Evolutionary conservation across 306 rosid species (phyloP).

Genomic region (Glycine soja): DNA sequence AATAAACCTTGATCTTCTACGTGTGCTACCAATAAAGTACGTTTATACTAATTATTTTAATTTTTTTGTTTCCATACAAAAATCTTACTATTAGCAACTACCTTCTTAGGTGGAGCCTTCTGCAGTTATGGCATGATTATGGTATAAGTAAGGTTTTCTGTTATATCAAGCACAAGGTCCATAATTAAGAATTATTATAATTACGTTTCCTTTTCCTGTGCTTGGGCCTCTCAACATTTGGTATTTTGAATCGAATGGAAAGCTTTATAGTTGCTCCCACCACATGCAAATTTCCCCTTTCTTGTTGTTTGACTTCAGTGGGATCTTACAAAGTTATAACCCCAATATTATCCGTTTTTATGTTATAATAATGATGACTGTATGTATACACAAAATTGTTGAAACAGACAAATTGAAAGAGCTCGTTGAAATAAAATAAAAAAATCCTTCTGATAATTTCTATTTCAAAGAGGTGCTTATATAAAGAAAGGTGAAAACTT

Average conservation of each 20-base stretch:
- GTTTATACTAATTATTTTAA: too few relatives aligned
- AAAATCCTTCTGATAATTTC: not conserved
- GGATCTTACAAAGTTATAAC: not conserved
- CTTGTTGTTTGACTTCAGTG: not conserved
- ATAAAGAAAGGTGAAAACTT: not conserved
- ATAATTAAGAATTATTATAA: constrained; percentile 14
- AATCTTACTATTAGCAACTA: not conserved
- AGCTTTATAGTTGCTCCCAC: constrained; percentile 4
- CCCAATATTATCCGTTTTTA: not conserved
- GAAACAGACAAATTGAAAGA: not conserved
- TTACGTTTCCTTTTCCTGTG: constrained; percentile 27
- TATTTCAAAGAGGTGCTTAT: not conserved
- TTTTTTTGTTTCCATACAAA: too few relatives aligned
- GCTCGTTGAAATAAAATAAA: not conserved
- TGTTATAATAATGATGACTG: not conserved
- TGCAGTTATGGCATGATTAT: constrained; percentile 2
- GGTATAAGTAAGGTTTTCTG: constrained; percentile 1
- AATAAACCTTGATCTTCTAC: not conserved
- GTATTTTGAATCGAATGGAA: not conserved
- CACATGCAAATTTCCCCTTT: not conserved
- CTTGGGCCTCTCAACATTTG: not conserved
- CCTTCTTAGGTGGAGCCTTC: not conserved
- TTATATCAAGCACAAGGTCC: constrained; percentile 18
- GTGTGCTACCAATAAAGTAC: not conserved
- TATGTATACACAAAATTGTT: not conserved